A percentile compares a stretch with the other conserved stretches of the same genome.
Conservation (phyloP, 1,284 basidiomycete species). For the Ustilago nuda region DNA sequence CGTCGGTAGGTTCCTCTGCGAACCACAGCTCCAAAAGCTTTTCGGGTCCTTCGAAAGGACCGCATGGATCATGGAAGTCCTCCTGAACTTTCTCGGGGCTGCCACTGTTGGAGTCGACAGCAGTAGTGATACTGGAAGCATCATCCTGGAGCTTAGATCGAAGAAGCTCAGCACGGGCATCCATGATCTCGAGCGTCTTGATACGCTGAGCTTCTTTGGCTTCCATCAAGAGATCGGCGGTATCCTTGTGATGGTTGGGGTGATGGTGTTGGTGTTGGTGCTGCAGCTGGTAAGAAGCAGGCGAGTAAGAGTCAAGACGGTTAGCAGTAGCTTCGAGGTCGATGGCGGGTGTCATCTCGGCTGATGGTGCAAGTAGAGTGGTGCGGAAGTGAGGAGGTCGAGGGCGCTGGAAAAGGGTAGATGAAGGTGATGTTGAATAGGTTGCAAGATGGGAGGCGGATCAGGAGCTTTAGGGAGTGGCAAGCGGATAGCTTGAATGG, state of each 20-base stretch:
- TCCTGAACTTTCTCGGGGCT: constrained; percentile 34
- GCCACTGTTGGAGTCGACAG: constrained; percentile 42
- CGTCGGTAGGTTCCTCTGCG: constrained; percentile 73
- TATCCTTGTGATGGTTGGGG: constrained; percentile 41
- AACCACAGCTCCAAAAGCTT: constrained; percentile 99
- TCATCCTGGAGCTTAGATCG: constrained; percentile 37
- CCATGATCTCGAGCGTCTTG: constrained; percentile 49
- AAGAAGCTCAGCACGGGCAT: constrained; percentile 43
- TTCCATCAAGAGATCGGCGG: constrained; percentile 49
- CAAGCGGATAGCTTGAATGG: constrained; percentile 43
- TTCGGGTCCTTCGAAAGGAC: constrained; percentile 76
- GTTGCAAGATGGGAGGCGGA: constrained; percentile 39
- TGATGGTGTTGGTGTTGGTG: constrained; percentile 24
- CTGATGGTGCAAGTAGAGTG: constrained; percentile 52
- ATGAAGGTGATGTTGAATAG: constrained; percentile 30
- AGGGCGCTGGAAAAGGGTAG: constrained; percentile 30
- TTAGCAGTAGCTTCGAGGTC: constrained; percentile 49
- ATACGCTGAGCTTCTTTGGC: constrained; percentile 49
- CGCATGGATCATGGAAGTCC: constrained; percentile 54
- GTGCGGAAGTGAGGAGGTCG: constrained; percentile 49
- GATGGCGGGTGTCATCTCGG: constrained; percentile 56
- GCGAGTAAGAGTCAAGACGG: constrained; percentile 42
- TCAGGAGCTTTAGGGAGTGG: constrained; percentile 53
- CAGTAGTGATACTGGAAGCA: constrained; percentile 38
- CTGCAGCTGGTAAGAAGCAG: constrained; percentile 29